phyloP scores from a whole-genome alignment of 257 asterid species.

The Gardenia jasminoides region DNA sequence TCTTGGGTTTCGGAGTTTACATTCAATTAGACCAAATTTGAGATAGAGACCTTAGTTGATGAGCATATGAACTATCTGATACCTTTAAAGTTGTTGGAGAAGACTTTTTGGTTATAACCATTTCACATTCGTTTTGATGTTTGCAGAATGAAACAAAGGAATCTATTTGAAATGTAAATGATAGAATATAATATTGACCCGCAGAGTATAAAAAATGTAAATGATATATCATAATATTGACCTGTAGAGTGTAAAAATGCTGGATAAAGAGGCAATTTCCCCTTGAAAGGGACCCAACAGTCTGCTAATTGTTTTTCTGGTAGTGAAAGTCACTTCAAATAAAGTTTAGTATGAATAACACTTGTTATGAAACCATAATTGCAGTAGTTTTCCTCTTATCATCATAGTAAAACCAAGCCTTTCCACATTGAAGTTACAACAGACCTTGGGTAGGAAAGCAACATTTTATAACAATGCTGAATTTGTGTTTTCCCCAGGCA shows the following conservation, averaged over 20 bases:
- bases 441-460: neutral
- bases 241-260: neutral
- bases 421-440: neutral
- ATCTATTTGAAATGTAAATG: neutral
- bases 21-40: neutral
- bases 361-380: neutral
- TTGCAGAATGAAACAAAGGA: neutral
- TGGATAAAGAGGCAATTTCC: neutral
- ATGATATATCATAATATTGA: neutral
- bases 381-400: neutral
- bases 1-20: neutral
- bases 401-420: neutral
- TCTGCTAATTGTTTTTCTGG: neutral
- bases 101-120: neutral
- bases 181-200: neutral
- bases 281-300: neutral
- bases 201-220: neutral
- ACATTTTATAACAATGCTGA: neutral
- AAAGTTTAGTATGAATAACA: neutral
- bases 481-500: constrained; percentile 57
- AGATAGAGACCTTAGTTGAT: neutral
- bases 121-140: neutral
- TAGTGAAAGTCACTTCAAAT: neutral
- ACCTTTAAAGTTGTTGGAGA: neutral
- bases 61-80: neutral